Evolutionary conservation across 2,329 filamentous ascomycete species (phyloP), one percentile per base, ranked within the genome.

Genomic region (Fusarium anthophilum): DNA sequence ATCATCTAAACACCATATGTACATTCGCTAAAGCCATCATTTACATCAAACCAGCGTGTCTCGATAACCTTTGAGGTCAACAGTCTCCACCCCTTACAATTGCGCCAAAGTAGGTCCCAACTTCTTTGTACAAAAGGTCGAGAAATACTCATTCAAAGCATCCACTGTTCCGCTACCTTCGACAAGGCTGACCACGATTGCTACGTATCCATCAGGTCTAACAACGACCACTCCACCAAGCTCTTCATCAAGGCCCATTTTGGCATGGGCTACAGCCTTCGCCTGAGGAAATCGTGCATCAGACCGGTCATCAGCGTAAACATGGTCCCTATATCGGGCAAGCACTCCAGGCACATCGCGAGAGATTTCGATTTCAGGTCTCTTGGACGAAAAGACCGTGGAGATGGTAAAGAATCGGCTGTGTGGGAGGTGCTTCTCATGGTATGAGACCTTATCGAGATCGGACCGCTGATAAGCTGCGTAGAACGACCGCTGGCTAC

Each of bases 201-300:
- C 94, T 35, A 98, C 92, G 81, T 98, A 96, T 13, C 94, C 94
- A 81, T 98, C 95, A 0, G 95, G 95, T 50, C 95, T 86, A 13
- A 97, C 93, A 15, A 98, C 92, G 4, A 97, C 91, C 5, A 98
- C 89, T 64, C 92, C 94, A 17, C 94, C 94, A 70, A 85, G 88
- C 70, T 93, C 90, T 78, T 92, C 86, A 73, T 92, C 89, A 32
- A 98, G 81, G 0, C 95, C 95, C 87, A 97, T 92, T 87, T 97
- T 98, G 47, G 92, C 91, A 82, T 98, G 95, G 10, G 94, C 94
- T 6, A 93, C 87, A 10, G 92, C 94, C 76, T 87, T 87, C 3
- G 93, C 92, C 26, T 92, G 86, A 0, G 92, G 91, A 2, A 94
- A 91, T 12, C 90, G 87, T 48, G 88, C 86, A 80, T 96, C 93